Conservation (phyloP, 2,329 filamentous ascomycete species). For the Bipolaris sorokiniana region DNA sequence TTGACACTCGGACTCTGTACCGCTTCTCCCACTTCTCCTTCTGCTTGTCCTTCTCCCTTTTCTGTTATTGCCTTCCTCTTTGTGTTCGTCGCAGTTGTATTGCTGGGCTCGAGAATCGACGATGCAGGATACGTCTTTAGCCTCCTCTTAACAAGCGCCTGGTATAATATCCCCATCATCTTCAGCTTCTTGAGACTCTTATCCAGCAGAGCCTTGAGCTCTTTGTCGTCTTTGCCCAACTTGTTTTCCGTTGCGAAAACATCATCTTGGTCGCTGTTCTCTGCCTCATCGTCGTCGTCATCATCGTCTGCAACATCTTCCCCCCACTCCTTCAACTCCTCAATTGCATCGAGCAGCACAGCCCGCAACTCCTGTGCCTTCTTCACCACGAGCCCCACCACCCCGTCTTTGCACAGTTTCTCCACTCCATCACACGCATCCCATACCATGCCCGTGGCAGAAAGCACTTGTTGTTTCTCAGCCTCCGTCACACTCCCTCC, state of each 20-base stretch:
- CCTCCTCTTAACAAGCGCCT: constrained; percentile 72
- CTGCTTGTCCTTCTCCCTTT: neutral
- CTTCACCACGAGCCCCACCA: constrained; percentile 71
- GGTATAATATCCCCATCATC: constrained; percentile 71
- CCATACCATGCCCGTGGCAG: constrained; percentile 81
- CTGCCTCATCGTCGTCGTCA: constrained; percentile 36
- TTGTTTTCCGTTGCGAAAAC: constrained; percentile 69
- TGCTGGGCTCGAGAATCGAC: constrained; percentile 16
- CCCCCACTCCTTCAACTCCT: constrained; percentile 87
- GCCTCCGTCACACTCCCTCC: constrained; percentile 29
- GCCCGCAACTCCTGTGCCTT: constrained; percentile 77
- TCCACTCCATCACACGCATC: constrained; percentile 77
- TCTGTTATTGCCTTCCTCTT: neutral
- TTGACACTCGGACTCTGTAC: constrained; percentile 29
- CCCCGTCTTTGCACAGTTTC: constrained; percentile 67
- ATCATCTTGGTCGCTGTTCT: constrained; percentile 57
- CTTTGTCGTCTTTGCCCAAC: constrained; percentile 65
- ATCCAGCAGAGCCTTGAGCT: constrained; percentile 71
- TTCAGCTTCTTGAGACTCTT: constrained; percentile 68
- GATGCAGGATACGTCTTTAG: constrained; percentile 61
- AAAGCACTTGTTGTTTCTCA: constrained; percentile 56
- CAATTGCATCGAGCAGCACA: constrained; percentile 78
- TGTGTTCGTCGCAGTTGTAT: neutral
- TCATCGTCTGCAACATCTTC: constrained; percentile 72
- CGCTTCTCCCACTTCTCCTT: neutral